Base-by-base conservation (phyloP, 306 rosid species). In the Medicago ruthenica region DNA sequence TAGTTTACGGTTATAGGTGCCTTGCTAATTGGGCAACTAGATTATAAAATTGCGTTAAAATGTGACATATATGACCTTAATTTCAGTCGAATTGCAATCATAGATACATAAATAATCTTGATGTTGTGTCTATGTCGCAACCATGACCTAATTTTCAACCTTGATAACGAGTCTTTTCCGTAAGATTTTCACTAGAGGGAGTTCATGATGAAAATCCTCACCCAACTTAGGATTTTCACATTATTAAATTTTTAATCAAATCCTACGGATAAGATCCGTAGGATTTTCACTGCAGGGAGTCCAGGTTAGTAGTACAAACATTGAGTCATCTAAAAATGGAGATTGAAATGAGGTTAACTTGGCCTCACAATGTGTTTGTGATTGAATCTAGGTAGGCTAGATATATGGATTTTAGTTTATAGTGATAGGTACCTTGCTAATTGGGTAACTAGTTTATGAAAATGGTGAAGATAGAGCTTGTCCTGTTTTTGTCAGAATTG, bases 361-460 rank as follows among this genome's bases (percentile, higher is more conserved):
- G 57, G 7, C 15, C 18, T 53, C 42, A 76, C 18, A 50, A 64
- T 75, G 31, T 59, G 53, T 59, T 40, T 6, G 45, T 62, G 63
- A 12, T 62, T 75, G 61, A 37, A 65, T 15, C 17, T 57, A 37
- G 31, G n/a, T n/a, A n/a, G n/a, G n/a, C n/a, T n/a, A n/a, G n/a
- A n/a, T n/a, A n/a, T 9, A 7, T 65, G 22, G 20, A 3, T 14
- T 18, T 27, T 75, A 66, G 58, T 54, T 21, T 4, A 15, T 59
- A 15, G 0, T 4, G 15, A 53, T 16, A 20, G 17, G 51, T 47
- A 51, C 81, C 41, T 59, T 78, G 53, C 71, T 45, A 20, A 17
- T 58, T 15, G 57, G 55, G 71, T 5, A 70, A 70, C 72, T 18
- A 50, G 24, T 61, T 78, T 13, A 63, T 41, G 70, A 6, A 79